Percentiles rank a stretch among this genome's conserved stretches.
These are phyloP conservation scores for Zymoseptoria brevis DNA, from an alignment of 2,329 filamentous ascomycete species.

Conservation along the genomic window DNA sequence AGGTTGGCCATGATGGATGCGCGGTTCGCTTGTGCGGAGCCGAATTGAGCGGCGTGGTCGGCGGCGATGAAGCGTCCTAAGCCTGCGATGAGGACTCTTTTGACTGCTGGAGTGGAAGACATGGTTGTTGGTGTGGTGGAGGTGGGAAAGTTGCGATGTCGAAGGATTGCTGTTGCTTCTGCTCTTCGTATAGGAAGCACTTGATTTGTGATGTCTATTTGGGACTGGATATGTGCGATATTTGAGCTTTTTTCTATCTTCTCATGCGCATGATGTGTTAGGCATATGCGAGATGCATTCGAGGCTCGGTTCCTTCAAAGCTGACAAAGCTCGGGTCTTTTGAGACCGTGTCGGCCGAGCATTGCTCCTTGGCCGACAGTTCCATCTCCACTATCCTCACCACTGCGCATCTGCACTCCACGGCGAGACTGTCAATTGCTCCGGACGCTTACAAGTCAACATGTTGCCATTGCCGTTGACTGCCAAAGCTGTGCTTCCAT, in stretches of 20 bases:
- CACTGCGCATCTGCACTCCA: background rate
- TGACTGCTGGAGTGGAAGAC: background rate
- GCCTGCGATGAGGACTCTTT: slow-evolving; percentile 4
- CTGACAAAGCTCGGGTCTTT: no score
- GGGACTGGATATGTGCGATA: no score
- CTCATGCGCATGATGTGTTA: no score
- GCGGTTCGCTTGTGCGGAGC: background rate
- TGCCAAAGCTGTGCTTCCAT: background rate
- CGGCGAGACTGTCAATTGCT: background rate
- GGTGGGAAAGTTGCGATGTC: background rate
- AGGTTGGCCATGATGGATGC: background rate
- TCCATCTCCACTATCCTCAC: background rate
- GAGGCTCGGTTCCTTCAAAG: no score
- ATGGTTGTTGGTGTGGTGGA: background rate
- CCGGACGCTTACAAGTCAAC: background rate
- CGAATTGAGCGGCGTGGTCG: slow-evolving; percentile 2
- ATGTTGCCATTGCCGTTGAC: background rate
- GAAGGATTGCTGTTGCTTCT: background rate
- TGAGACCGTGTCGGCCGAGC: no score
- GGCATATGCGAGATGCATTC: no score
- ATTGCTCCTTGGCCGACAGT: background rate
- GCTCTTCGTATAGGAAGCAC: no score
- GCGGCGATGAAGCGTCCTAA: slow-evolving; percentile 3
- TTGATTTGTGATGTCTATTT: no score
- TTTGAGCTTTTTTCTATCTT: no score